Percentiles rank a stretch among this genome's conserved stretches.
Conservation (phyloP, 352 stramenopile genomes). For the Lagenidium giganteum region DNA sequence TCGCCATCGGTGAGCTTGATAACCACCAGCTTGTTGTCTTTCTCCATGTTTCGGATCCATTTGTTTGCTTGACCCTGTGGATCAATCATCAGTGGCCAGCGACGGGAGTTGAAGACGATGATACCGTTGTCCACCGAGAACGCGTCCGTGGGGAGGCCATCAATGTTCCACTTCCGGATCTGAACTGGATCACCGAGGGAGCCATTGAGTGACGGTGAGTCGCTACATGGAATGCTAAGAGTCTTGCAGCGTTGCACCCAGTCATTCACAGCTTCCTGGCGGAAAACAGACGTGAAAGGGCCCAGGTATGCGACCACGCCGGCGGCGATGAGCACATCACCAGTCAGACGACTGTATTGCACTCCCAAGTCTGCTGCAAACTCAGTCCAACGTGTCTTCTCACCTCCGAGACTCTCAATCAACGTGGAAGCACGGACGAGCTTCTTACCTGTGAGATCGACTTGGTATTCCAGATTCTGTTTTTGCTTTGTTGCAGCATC, state of each 20-base stretch:
- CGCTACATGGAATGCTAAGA: constrained; percentile 77
- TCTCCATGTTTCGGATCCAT: constrained; percentile 95
- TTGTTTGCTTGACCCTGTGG: constrained; percentile 94
- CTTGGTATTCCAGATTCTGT: constrained; percentile 87
- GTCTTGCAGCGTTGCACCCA: constrained; percentile 78
- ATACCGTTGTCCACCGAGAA: constrained; percentile 96
- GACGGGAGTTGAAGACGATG: constrained; percentile 90
- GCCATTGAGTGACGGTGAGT: constrained; percentile 78
- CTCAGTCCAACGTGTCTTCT: constrained; percentile 90
- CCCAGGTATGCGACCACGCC: constrained; percentile 92
- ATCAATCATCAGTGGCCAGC: constrained; percentile 95
- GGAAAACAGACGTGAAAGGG: constrained; percentile 89
- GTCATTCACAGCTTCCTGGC: constrained; percentile 67
- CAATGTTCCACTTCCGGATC: constrained; percentile 94
- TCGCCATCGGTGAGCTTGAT: constrained; percentile 94
- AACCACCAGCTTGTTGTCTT: constrained; percentile 83
- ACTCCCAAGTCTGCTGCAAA: constrained; percentile 76
- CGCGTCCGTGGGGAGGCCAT: constrained; percentile 89
- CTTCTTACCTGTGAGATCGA: constrained; percentile 92
- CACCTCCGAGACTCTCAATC: constrained; percentile 90
- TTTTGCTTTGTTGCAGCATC: constrained; percentile 89
- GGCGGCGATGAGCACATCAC: constrained; percentile 90
- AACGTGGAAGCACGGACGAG: constrained; percentile 89
- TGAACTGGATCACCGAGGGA: constrained; percentile 90
- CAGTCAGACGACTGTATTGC: constrained; percentile 88